Evolutionary conservation across 2,329 filamentous ascomycete genomes (phyloP).

Genomic region (Cladosporium sp.): DNA sequence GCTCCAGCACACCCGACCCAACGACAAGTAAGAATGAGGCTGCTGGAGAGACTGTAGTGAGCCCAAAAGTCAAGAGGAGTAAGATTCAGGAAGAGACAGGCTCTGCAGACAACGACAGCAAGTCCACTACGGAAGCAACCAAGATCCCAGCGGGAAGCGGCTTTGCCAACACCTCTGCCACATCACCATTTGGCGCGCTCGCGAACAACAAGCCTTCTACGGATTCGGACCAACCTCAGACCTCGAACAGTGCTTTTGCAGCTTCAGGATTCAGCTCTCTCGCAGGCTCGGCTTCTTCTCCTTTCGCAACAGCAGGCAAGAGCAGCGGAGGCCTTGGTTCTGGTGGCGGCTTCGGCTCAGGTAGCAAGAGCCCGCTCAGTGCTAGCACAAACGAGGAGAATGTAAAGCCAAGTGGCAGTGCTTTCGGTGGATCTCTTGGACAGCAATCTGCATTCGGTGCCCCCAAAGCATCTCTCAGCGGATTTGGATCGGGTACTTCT

Average conservation of each 20-base stretch:
- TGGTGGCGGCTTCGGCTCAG: conserved; percentile 32
- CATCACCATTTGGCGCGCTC: conserved; percentile 51
- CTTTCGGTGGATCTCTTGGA: conserved; percentile 41
- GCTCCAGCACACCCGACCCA: conserved; percentile 8
- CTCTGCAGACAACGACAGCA: conserved; percentile 32
- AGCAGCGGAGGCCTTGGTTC: conserved; percentile 24
- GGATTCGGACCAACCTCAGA: conserved; percentile 34
- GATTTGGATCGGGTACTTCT: conserved; percentile 36
- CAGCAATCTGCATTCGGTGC: conserved; percentile 34
- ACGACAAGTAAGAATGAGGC: conserved; percentile 20
- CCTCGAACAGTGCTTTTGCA: conserved; percentile 53
- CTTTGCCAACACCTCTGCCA: conserved; percentile 47
- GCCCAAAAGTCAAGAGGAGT: conserved; percentile 53
- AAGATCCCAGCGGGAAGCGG: conserved; percentile 41
- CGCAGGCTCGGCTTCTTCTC: conserved; percentile 40
- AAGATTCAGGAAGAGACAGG: conserved; percentile 27
- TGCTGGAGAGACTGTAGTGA: conserved; percentile 30
- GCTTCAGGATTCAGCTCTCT: conserved; percentile 49
- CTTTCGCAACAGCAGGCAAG: conserved; percentile 39
- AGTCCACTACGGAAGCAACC: conserved; percentile 19
- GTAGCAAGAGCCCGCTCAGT: conserved; percentile 40
- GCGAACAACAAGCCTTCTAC: conserved; percentile 38
- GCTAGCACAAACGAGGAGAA: conserved; percentile 29
- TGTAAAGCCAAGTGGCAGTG: conserved; percentile 25
- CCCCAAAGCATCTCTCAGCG: conserved; percentile 27